Evolutionary conservation across 805 yeast species (phyloP), one percentile per base, ranked within the genome.

Genomic region (Cephaloascus albidus): DNA sequence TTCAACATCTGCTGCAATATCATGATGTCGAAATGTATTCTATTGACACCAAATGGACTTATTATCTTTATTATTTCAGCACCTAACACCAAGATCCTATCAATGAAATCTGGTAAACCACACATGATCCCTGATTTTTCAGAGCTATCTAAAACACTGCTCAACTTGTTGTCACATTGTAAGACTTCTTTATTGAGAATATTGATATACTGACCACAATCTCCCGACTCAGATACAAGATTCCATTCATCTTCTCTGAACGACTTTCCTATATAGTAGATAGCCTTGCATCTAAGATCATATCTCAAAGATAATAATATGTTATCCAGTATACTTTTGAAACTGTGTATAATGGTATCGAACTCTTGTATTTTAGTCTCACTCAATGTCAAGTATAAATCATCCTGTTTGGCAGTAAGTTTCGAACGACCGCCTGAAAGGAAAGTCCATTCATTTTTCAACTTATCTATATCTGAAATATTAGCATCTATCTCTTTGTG

Each of bases 1-100:
- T 83, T 68, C 40, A 83, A 65, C 72, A 78, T 74, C 53, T 82
- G 89, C 57, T 80, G 87, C 34, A 82, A 57, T 1, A 82, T 78
- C 38, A 76, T 65, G 17, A 83, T 74, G 52, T 82, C 82, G 47
- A 76, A 63, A 42, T 75, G 60, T 43, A 83, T 60, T 46, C 74
- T 71, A 47, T 73, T 70, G 40, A 81, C 65, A 27, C 90, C 89
- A 43, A 71, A 68, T 16, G 60, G 58, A 53, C 79, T 81, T 48
- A 81, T 61, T 36, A 63, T 67, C 17, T 56, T 55, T 6, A 84
- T 63, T 39, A 70, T 57, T 19, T 61, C 61, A 3, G 84, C 71
- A 17, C 78, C 81, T 26, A 55, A 55, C 4, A 83, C 70, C 36
- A 78, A 57, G 20, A 76, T 53, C 40, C 61, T 58, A 50, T 78